phyloP scores from a whole-genome alignment of 345 rosid species.

The Excoecaria cochinchinensis region DNA sequence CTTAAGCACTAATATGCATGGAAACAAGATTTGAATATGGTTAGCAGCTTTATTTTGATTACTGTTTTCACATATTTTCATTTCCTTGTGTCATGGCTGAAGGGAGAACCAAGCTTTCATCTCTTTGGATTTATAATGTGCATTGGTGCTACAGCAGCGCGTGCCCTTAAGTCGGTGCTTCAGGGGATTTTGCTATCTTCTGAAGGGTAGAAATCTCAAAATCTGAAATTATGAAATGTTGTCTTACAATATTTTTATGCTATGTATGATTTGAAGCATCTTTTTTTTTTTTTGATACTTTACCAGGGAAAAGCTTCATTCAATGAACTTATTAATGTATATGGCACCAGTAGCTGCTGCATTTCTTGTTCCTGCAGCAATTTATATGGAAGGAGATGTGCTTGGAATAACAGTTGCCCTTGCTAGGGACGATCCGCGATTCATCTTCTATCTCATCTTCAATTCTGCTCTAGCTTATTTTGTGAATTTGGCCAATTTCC shows the following conservation, averaged over 20 bases:
- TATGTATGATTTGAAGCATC: background rate
- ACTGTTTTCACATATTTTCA: slow-evolving; percentile 5
- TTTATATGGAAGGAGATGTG: slow-evolving; percentile 38
- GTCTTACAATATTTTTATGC: background rate
- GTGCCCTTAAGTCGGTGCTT: slow-evolving; percentile 49
- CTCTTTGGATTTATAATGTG: slow-evolving; percentile 48
- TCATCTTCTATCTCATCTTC: slow-evolving; percentile 39
- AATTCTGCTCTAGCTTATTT: slow-evolving; percentile 46
- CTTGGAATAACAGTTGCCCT: slow-evolving; percentile 42
- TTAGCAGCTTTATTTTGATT: background rate
- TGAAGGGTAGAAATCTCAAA: slow-evolving; percentile 36
- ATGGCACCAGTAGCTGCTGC: slow-evolving; percentile 51
- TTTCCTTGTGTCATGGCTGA: slow-evolving; percentile 22
- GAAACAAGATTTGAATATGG: background rate
- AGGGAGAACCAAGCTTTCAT: slow-evolving; percentile 55
- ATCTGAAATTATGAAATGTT: background rate
- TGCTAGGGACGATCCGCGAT: slow-evolving; percentile 39
- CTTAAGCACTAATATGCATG: too few relatives aligned
- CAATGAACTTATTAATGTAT: slow-evolving; percentile 54
- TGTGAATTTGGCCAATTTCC: slow-evolving; percentile 44
- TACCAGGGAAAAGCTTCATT: slow-evolving; percentile 45
- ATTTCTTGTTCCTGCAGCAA: slow-evolving; percentile 37
- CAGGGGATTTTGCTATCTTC: slow-evolving; percentile 51
- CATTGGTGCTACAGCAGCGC: slow-evolving; percentile 46
- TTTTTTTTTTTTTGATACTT: background rate